Base-by-base conservation (phyloP, 495 filamentous ascomycete genomes). In the Xylaria nigripes region DNA sequence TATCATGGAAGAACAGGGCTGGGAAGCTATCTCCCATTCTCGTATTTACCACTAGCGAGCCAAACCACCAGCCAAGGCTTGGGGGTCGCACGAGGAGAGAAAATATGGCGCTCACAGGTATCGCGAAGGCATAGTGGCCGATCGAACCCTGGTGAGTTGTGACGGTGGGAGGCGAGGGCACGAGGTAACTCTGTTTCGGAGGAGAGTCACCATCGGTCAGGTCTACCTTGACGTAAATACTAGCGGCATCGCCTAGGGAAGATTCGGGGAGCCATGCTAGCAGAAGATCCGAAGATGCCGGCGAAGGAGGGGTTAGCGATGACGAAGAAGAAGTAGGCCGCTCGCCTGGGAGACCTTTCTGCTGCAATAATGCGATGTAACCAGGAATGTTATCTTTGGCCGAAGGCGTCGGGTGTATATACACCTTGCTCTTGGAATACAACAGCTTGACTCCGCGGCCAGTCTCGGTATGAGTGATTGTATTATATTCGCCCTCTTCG, bases 381-480 rank as follows among this genome's bases (percentile, higher is more conserved):
- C 93, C 93, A n/a, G 89, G 75, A 57, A 98, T 92, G 57, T 98
- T 98, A 70, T 98, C 94, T 74, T 88, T 93, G 6, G 92, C 77
- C 2, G 90, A 93, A 0, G 94, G 85, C 0, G 89, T 91, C 0
- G 94, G 93, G 69, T 98, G 93, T n/a, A 98, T 83, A 65, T 97
- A 98, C 65, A 98, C 92, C 76, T 98, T 98, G 84, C 90, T 96
- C 71, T 98, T 98, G 22, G 90, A 90, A 62, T 85, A 96, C 23
- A 98, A 73, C n/a, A 98, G 75, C 73, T 96, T 98, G 40, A 98
- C 94, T 6, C 93, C 92, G 55, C 83, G 81, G 2, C 87, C 85
- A 1, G 86, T 82, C 50, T 75, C 80, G 13, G 84, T 83, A 67
- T 94, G 89, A 9, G 89, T 89, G 68, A 98, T 93, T 21, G 91